Evolutionary conservation across 2,329 filamentous ascomycete species (phyloP).

Genomic region (Nigrospora sphaerica): DNA sequence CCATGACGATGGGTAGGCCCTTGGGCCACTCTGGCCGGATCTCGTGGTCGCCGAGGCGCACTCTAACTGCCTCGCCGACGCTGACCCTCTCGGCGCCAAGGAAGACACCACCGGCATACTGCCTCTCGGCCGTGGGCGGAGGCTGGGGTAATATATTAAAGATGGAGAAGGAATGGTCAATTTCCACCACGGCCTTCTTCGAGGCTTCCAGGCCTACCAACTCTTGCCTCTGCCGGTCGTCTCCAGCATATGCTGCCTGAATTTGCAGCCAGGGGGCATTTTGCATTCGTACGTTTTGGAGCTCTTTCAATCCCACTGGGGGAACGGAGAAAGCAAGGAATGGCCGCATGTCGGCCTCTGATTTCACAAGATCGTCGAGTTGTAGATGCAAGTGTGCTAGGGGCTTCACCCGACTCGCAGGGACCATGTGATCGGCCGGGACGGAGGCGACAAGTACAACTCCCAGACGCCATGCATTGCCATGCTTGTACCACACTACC

Average conservation of each 20-base stretch:
- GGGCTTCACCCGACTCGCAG: constrained; percentile 8
- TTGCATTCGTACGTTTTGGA: constrained; percentile 32
- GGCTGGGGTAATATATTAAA: constrained; percentile 30
- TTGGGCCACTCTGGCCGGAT: constrained; percentile 22
- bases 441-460: constrained; percentile 21
- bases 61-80: constrained; percentile 39
- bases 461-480: constrained; percentile 40
- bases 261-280: constrained; percentile 34
- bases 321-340: constrained; percentile 46
- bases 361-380: constrained; percentile 30
- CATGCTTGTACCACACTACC: constrained; percentile 42
- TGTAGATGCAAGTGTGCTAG: constrained; percentile 27
- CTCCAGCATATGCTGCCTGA: constrained; percentile 20
- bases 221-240: constrained; percentile 30
- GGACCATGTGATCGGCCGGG: too few species aligned
- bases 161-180: constrained; percentile 42
- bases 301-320: constrained; percentile 24
- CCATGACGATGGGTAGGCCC: constrained; percentile 22
- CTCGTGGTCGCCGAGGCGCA: constrained; percentile 32
- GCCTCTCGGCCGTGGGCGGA: constrained; percentile 21
- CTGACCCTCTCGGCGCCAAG: constrained; percentile 43
- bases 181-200: constrained; percentile 41
- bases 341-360: constrained; percentile 35
- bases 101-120: constrained; percentile 39
- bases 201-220: constrained; percentile 40